Percentiles rank a stretch among this genome's conserved stretches.
Evolutionary conservation across 352 stramenopile species (phyloP).

Genomic region (Albugo candida): DNA sequence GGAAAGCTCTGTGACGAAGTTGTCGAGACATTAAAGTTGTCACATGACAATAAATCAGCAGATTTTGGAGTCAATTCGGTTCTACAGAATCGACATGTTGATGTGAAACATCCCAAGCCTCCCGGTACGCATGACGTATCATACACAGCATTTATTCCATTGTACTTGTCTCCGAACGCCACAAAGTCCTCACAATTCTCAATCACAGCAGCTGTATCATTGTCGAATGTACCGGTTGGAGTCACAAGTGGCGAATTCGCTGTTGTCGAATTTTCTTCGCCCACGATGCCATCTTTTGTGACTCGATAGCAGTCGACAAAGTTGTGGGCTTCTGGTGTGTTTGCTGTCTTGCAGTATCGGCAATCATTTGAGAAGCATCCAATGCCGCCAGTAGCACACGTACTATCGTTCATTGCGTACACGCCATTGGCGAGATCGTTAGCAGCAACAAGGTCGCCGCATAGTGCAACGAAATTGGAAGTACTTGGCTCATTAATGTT

Average conservation of each 20-base stretch:
- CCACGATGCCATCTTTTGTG: neutral
- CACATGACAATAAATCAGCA: neutral
- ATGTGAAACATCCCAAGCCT: conserved; percentile 2
- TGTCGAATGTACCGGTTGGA: neutral
- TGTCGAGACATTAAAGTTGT: neutral
- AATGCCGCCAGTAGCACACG: neutral
- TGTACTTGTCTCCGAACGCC: neutral
- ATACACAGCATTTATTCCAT: conserved; percentile 2
- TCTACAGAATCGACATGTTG: conserved; percentile 6
- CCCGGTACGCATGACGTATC: conserved; percentile 4
- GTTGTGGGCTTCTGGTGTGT: conserved; percentile 4
- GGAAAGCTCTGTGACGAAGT: too few relatives aligned
- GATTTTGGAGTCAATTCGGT: conserved; percentile 1
- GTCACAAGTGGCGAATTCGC: neutral
- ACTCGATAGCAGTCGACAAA: conserved; percentile 3
- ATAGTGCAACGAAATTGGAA: neutral
- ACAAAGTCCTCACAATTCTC: neutral
- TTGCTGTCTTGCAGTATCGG: conserved; percentile 8
- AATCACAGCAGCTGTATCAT: neutral
- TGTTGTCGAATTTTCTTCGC: neutral
- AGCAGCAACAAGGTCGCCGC: conserved; percentile 1
- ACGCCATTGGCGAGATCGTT: conserved; percentile 5
- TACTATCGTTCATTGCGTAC: conserved; percentile 1
- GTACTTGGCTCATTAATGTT: neutral
- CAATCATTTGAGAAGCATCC: conserved; percentile 6